Percentiles rank a stretch among this genome's conserved stretches.
These are phyloP conservation scores for Fusarium albosuccineum DNA, from an alignment of 2,329 filamentous ascomycete species.

Conservation along the genomic window DNA sequence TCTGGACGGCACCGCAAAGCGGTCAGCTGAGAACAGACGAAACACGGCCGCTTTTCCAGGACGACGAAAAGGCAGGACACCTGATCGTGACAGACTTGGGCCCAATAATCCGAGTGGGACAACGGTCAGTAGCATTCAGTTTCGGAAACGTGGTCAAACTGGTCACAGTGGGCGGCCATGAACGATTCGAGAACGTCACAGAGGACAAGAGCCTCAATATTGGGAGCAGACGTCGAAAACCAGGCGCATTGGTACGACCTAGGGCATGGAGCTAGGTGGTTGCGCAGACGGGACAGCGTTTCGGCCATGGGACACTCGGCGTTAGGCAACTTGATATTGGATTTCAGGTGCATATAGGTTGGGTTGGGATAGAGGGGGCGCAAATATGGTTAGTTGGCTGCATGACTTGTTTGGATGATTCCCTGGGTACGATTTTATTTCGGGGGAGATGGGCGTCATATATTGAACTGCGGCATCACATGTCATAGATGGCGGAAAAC, in stretches of 20 bases:
- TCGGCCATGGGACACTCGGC: conserved; percentile 8
- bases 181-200: conserved; percentile 67
- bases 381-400: conserved; percentile 29
- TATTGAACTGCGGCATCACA: conserved; percentile 25
- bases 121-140: conserved; percentile 74
- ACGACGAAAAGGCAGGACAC: conserved; percentile 60
- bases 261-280: conserved; percentile 40
- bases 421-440: conserved; percentile 8
- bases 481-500: conserved; percentile 23
- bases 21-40: conserved; percentile 61
- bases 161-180: conserved; percentile 72
- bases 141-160: conserved; percentile 82
- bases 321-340: conserved; percentile 7
- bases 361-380: conserved; percentile 39
- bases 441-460: conserved; percentile 11
- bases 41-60: conserved; percentile 58
- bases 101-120: conserved; percentile 73
- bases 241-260: conserved; percentile 39
- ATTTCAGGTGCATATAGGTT: conserved; percentile 19
- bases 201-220: conserved; percentile 50
- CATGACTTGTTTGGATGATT: conserved; percentile 25
- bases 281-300: neutral
- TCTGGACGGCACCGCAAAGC: conserved; percentile 65
- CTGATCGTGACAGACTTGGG: conserved; percentile 76
- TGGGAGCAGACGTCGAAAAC: conserved; percentile 56